Evolutionary conservation across 2,329 filamentous ascomycete genomes (phyloP), one percentile per base, ranked within the genome.

Genomic region (Penicillium sp.): DNA sequence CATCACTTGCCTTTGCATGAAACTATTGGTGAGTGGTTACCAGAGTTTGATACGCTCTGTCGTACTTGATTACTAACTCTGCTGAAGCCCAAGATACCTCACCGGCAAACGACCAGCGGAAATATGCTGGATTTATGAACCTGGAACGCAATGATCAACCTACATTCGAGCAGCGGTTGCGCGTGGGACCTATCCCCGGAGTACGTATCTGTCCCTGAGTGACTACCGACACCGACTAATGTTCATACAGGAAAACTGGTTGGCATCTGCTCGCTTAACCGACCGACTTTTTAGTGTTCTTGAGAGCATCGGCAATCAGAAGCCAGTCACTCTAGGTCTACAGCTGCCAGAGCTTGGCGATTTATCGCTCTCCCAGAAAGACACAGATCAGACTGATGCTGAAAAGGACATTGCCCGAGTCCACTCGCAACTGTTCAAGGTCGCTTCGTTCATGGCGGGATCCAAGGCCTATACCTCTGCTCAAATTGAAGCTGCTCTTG

Each of bases 41-140:
- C 14, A 22, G 9, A 18, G 16, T n/a, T 29, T 27, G 9, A 4
- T n/a, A 3, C 29, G 8, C 16, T 25, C 5, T 16, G 8, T 36
- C 11, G 38, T 34, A 50, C 41, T 39, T 37, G 30, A 33, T 48
- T 13, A 53, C 40, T 22, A 8, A 49, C 14, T 22, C 25, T 2
- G 8, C 47, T 25, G 46, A 37, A 73, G 72, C 66, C 25, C 60
- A 57, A 18, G 61, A 70, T 38, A 46, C 48, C 10, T 62, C 64
- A 0, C 46, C 63, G 1, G 45, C 63, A 34, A 41, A 61, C 19
- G 72, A 74, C 46, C 64, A 69, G 38, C 68, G 72, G 37, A 61
- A 57, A 10, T 73, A 67, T 41, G 62, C 66, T 35, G 69, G 65
- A 28, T 73, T 73, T 33, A 69, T 71, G 68, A 69, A 70, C 50